These are phyloP conservation scores for Chrysanthemum seticuspe DNA, from an alignment of 129 eudicot genomes.

Conservation along the genomic window DNA sequence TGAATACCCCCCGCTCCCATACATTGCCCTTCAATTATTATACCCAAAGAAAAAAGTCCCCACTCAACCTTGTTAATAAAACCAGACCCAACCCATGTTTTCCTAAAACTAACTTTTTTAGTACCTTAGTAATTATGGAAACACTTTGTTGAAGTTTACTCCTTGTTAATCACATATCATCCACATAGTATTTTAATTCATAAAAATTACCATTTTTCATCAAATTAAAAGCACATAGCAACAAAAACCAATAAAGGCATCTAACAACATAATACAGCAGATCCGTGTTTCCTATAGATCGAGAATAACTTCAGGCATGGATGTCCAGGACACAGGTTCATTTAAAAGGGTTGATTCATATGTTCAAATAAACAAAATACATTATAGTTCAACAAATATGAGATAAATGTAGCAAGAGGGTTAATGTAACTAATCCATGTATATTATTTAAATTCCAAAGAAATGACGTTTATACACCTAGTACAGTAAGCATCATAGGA, in stretches of 20 bases:
- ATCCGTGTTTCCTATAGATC: background rate
- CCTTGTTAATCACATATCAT: conserved; percentile 1
- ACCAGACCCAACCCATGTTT: conserved; percentile 85
- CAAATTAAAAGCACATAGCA: conserved; percentile 15
- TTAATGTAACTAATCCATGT: too few relatives aligned
- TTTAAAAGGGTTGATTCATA: background rate
- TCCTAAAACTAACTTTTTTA: conserved; percentile 42
- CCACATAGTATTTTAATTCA: conserved; percentile 5
- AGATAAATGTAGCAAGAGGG: too few relatives aligned
- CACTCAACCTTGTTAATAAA: conserved; percentile 98
- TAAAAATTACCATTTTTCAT: conserved; percentile 9
- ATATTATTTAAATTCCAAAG: too few relatives aligned
- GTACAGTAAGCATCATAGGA: too few relatives aligned
- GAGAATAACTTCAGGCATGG: too few relatives aligned
- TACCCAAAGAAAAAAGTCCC: conserved; percentile 86
- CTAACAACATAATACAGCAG: background rate
- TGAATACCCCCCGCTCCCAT: conserved; percentile 99
- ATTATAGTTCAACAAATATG: too few relatives aligned
- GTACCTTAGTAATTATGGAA: conserved; percentile 11
- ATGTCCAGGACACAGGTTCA: background rate
- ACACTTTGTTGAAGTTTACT: background rate
- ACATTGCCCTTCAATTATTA: conserved; percentile 93
- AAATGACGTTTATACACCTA: too few relatives aligned
- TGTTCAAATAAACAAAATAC: too few relatives aligned
- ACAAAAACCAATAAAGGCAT: background rate